Percentiles rank a stretch among this genome's conserved stretches.
phyloP scores from a whole-genome alignment of 805 yeast genomes.

The Zygoascus biomembranicola region DNA sequence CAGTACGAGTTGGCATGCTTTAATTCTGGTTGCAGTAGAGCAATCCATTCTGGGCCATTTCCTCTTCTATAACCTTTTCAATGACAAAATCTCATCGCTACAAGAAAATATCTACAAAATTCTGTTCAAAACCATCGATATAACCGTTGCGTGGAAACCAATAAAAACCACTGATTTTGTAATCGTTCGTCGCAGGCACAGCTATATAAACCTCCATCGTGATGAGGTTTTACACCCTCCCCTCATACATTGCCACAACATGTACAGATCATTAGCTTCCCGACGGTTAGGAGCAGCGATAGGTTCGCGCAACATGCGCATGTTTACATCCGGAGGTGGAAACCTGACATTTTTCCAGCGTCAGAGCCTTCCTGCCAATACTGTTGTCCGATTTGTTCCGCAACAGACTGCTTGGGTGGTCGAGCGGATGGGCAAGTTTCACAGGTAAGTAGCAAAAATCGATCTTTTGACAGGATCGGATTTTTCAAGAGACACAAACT shows the following conservation, averaged over 20 bases:
- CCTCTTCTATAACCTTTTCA: too few species aligned
- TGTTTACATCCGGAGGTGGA: background rate
- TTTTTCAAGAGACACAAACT: background rate
- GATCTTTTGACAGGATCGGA: background rate
- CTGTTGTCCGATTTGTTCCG: constrained; percentile 71
- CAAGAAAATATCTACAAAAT: too few species aligned
- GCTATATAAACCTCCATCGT: background rate
- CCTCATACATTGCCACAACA: background rate
- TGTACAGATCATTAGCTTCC: background rate
- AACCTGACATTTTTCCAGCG: constrained; percentile 51
- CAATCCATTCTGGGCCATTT: too few species aligned
- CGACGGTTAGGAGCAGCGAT: background rate
- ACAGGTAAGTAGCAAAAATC: constrained; percentile 20
- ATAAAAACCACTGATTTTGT: too few species aligned
- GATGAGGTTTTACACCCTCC: background rate
- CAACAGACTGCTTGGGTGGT: constrained; percentile 90
- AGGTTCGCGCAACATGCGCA: background rate
- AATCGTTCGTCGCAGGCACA: background rate
- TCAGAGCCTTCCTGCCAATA: constrained; percentile 63
- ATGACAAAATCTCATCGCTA: too few species aligned
- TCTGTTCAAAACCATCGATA: too few species aligned
- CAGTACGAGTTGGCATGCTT: too few species aligned
- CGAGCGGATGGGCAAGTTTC: constrained; percentile 83
- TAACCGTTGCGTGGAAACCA: too few species aligned
- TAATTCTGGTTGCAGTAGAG: too few species aligned